phyloP scores from a whole-genome alignment of 1,284 basidiomycete genomes.

The Cystobasidium pallidum region DNA sequence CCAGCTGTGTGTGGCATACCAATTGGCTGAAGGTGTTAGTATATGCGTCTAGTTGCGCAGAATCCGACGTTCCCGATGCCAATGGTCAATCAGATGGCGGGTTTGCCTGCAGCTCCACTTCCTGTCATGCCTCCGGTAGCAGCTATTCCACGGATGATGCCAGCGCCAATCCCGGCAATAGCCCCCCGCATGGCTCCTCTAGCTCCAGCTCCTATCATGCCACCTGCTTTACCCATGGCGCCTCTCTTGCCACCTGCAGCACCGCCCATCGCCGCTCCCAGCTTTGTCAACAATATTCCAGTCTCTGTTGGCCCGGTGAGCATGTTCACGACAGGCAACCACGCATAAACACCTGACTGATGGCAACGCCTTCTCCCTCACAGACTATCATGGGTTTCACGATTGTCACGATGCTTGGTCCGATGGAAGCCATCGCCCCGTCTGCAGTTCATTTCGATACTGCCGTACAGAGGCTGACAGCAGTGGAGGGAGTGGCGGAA shows the following conservation, averaged over 20 bases:
- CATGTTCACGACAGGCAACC: no score
- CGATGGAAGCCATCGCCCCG: conserved; percentile 24
- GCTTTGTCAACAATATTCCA: conserved; percentile 39
- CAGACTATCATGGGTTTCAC: conserved; percentile 31
- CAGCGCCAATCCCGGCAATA: background rate
- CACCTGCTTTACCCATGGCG: conserved; percentile 3
- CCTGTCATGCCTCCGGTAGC: conserved; percentile 17
- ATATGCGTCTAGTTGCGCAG: conserved; percentile 5
- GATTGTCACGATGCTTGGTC: conserved; percentile 21
- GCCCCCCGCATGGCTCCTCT: background rate
- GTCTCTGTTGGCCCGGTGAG: conserved; percentile 38
- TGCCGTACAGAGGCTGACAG: conserved; percentile 35
- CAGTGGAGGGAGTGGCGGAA: conserved; percentile 33
- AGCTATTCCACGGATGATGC: background rate
- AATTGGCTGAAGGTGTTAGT: background rate
- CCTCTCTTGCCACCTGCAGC: background rate
- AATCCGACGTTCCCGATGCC: conserved; percentile 21
- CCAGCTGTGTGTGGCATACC: background rate
- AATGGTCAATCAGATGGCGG: conserved; percentile 4
- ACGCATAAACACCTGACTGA: no score
- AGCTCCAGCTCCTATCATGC: background rate
- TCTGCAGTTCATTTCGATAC: conserved; percentile 22
- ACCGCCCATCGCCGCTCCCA: background rate
- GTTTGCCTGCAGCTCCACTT: conserved; percentile 18
- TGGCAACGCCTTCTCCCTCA: background rate